A percentile compares a stretch with the other conserved stretches of the same genome.
phyloP scores from a whole-genome alignment of 164 flowering plant genomes.

The Magnolia officinalis region DNA sequence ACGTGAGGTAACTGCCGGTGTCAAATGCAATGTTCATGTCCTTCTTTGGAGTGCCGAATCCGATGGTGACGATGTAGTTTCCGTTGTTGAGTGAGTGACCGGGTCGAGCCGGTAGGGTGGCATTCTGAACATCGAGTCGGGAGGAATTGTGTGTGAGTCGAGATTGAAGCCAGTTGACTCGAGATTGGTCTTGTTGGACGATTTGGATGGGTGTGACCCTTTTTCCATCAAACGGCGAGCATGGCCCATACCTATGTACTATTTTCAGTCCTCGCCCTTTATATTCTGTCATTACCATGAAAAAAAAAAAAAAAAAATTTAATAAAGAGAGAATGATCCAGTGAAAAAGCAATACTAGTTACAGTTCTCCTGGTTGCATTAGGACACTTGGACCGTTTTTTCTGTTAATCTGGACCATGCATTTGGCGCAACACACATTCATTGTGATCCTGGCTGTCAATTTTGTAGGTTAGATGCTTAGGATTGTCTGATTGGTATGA shows the following conservation, averaged over 20 bases:
- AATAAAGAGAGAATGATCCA: too few species aligned
- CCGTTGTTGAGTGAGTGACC: conserved; percentile 42
- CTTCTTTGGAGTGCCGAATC: conserved; percentile 58
- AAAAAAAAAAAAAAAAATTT: too few species aligned
- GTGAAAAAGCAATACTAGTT: too few species aligned
- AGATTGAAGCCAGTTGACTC: conserved; percentile 45
- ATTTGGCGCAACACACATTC: too few species aligned
- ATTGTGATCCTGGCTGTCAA: conserved; percentile 36
- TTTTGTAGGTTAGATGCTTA: too few species aligned
- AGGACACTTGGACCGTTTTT: neutral
- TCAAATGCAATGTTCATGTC: conserved; percentile 47
- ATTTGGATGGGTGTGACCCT: conserved; percentile 26
- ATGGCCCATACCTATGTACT: neutral
- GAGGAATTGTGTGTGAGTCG: conserved; percentile 3
- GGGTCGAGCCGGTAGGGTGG: conserved; percentile 38
- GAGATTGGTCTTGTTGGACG: conserved; percentile 41
- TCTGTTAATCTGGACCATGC: too few species aligned
- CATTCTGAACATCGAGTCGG: neutral
- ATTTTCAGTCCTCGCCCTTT: neutral
- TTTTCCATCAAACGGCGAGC: neutral
- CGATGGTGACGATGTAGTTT: conserved; percentile 54
- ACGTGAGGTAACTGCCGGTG: conserved; percentile 61
- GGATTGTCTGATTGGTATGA: too few species aligned
- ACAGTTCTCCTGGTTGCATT: too few species aligned
- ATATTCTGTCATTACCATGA: neutral